A percentile compares a stretch with the other conserved stretches of the same genome.
Evolutionary conservation across 2,329 filamentous ascomycete genomes (phyloP).

Genomic region (Metarhizium guizhouense): DNA sequence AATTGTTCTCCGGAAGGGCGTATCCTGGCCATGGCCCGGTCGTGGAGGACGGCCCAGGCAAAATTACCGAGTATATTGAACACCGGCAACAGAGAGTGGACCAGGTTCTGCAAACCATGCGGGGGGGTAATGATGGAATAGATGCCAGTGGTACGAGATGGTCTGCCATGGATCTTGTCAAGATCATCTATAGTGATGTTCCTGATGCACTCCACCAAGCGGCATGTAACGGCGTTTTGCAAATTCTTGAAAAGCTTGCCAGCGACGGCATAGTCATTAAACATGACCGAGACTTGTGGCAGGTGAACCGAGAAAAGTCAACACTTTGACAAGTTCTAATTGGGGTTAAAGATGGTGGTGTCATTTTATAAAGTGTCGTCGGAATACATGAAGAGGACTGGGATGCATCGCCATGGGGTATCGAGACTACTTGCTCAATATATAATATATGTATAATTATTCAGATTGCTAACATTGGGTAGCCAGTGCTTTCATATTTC

Average conservation of each 20-base stretch:
- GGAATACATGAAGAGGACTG: too few relatives aligned
- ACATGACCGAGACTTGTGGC: conserved; percentile 24
- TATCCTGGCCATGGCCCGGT: conserved; percentile 87
- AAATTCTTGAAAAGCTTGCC: conserved; percentile 72
- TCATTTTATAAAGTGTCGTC: background rate
- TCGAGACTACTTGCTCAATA: too few relatives aligned
- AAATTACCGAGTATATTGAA: conserved; percentile 72
- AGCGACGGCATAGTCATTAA: conserved; percentile 57
- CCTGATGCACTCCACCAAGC: conserved; percentile 66
- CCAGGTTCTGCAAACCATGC: conserved; percentile 62
- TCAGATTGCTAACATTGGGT: too few relatives aligned
- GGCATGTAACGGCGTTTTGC: conserved; percentile 65
- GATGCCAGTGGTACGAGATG: conserved; percentile 31
- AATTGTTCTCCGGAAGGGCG: conserved; percentile 55
- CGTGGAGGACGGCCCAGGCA: conserved; percentile 61
- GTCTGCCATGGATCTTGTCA: conserved; percentile 76
- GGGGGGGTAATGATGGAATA: conserved; percentile 24
- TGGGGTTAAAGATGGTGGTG: background rate
- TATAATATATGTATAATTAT: too few relatives aligned
- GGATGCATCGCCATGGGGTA: too few relatives aligned
- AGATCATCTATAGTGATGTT: conserved; percentile 74
- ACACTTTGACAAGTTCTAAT: conserved; percentile 11
- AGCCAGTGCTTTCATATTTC: too few relatives aligned
- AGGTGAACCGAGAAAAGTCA: conserved; percentile 13
- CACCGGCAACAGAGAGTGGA: conserved; percentile 74